Conservation (phyloP, 305 asterid genomes). For the Fraxinus nigra region DNA sequence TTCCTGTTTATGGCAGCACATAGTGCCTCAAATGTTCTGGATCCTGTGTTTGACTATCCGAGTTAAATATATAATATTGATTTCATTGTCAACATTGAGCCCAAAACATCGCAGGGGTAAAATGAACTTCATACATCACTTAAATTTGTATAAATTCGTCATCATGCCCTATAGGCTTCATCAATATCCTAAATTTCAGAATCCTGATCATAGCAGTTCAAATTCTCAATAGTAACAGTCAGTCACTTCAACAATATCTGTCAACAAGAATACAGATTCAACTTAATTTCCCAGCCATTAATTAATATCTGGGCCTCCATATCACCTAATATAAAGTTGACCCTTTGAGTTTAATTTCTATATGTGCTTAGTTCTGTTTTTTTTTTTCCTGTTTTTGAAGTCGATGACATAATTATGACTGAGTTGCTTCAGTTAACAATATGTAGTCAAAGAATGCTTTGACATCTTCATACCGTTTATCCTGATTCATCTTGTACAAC, state of each 20-base stretch:
- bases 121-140: not conserved
- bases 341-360: not conserved
- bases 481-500: constrained; percentile 11
- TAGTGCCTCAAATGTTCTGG: not conserved
- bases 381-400: not conserved
- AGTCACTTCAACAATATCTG: not conserved
- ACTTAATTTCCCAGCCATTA: not conserved
- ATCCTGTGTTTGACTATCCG: not conserved
- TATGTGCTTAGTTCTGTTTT: not conserved
- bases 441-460: not conserved
- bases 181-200: not conserved
- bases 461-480: not conserved
- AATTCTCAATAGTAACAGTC: not conserved
- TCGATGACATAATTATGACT: not conserved
- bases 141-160: not conserved
- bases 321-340: not conserved
- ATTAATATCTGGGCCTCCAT: not conserved
- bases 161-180: not conserved
- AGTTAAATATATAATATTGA: not conserved
- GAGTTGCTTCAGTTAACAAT: not conserved
- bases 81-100: not conserved
- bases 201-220: not conserved
- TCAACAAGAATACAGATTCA: not conserved
- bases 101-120: not conserved
- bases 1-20: not conserved